Evolutionary conservation across 805 yeast species (phyloP).

Genomic region (Wickerhamiella shivajii): DNA sequence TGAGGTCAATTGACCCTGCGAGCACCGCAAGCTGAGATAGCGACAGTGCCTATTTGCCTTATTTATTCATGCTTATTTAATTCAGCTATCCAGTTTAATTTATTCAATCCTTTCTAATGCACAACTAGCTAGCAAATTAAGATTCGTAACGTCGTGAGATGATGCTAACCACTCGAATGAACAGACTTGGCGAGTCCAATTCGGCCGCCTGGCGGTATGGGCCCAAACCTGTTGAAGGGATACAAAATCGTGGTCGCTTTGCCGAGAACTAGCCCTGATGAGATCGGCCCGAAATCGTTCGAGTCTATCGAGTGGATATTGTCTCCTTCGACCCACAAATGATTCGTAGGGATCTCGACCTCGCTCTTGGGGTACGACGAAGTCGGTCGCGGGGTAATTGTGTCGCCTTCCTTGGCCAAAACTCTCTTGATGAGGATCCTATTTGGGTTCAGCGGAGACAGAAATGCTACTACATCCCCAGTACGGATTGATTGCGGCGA

Average conservation of each 20-base stretch:
- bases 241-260: constrained; percentile 54
- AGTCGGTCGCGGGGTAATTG: constrained; percentile 36
- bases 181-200: not conserved
- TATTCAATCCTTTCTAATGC: too few species aligned
- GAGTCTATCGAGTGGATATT: constrained; percentile 66
- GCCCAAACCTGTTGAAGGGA: constrained; percentile 49
- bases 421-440: constrained; percentile 66
- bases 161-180: constrained; percentile 1
- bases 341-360: constrained; percentile 59
- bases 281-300: constrained; percentile 77
- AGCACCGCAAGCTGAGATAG: too few species aligned
- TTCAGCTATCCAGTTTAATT: too few species aligned
- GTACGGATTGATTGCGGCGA: constrained; percentile 33
- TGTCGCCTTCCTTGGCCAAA: constrained; percentile 61
- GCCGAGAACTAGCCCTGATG: constrained; percentile 68
- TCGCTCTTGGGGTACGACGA: constrained; percentile 41
- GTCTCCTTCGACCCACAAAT: constrained; percentile 93
- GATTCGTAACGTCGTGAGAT: too few species aligned
- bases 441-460: constrained; percentile 72
- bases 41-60: too few species aligned
- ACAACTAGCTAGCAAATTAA: too few species aligned
- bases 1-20: too few species aligned
- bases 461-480: constrained; percentile 63
- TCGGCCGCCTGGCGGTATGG: constrained; percentile 34
- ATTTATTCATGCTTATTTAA: too few species aligned